Percentiles rank a stretch among this genome's conserved stretches.
Conservation (phyloP, 768 basidiomycete species). For the Mycena albidolilacea region DNA sequence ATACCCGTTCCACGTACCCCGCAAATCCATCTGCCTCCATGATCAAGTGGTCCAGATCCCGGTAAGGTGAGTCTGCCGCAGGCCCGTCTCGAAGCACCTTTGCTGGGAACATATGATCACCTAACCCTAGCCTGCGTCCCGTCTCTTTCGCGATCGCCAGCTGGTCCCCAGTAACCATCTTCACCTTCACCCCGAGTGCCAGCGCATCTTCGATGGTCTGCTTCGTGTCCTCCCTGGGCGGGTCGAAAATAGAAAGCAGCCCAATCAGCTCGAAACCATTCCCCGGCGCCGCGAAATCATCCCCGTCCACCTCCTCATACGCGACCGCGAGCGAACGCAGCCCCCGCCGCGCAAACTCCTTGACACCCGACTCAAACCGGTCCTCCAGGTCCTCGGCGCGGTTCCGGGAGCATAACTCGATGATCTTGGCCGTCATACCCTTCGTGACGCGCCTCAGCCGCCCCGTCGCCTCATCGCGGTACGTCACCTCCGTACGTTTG, state of each 20-base stretch:
- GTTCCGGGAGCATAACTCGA: conserved; percentile 97
- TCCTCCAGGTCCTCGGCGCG: conserved; percentile 94
- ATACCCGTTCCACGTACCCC: conserved; percentile 94
- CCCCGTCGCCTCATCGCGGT: conserved; percentile 90
- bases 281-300: conserved; percentile 86
- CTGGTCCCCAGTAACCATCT: conserved; percentile 99
- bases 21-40: conserved; percentile 99
- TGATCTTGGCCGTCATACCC: conserved; percentile 99
- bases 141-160: conserved; percentile 99
- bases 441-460: conserved; percentile 98
- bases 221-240: conserved; percentile 98
- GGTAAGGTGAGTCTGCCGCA: conserved; percentile 85
- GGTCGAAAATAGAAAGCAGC: conserved; percentile 97
- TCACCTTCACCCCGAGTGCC: conserved; percentile 96
- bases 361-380: conserved; percentile 92
- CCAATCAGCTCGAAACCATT: conserved; percentile 98
- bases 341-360: conserved; percentile 97
- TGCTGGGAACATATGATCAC: conserved; percentile 99
- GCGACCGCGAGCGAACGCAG: conserved; percentile 97
- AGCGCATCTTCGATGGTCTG: conserved; percentile 98
- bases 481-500: conserved; percentile 99
- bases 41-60: conserved; percentile 95
- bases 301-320: conserved; percentile 91
- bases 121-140: conserved; percentile 95
- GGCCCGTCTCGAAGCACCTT: conserved; percentile 98